phyloP scores from a whole-genome alignment of 805 yeast genomes.

The Metschnikowia hibisci region DNA sequence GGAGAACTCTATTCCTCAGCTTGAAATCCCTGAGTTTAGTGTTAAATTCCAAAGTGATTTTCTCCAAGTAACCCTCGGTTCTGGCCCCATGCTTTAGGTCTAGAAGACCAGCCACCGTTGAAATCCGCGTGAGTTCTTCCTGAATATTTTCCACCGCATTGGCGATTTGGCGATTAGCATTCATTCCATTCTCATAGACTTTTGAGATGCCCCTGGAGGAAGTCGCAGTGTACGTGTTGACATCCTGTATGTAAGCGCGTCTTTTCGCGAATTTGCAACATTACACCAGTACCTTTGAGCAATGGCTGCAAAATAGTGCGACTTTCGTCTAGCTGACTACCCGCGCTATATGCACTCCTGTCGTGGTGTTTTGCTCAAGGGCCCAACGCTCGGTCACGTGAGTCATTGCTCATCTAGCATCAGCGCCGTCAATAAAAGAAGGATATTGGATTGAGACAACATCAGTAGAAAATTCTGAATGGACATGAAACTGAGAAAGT shows the following conservation, averaged over 20 bases:
- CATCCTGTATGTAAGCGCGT: slow-evolving; percentile 2
- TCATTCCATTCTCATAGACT: slow-evolving; percentile 9
- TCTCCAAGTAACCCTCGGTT: slow-evolving; percentile 8
- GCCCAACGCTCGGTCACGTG: neutral
- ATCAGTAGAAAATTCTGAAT: too few species aligned
- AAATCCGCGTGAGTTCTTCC: slow-evolving; percentile 13
- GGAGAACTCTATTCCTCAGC: slow-evolving; percentile 8
- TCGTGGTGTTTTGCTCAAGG: too few species aligned
- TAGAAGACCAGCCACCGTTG: slow-evolving; percentile 10
- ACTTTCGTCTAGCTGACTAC: neutral
- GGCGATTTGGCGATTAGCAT: slow-evolving; percentile 12
- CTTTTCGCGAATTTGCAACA: slow-evolving; percentile 5
- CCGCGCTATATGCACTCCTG: neutral
- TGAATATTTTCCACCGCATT: slow-evolving; percentile 16
- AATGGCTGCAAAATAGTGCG: slow-evolving; percentile 7
- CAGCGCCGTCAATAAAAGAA: neutral
- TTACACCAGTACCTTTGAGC: neutral
- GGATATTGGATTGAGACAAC: too few species aligned
- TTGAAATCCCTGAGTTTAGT: slow-evolving; percentile 13
- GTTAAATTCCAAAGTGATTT: slow-evolving; percentile 16
- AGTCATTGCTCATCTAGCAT: neutral
- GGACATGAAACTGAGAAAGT: neutral
- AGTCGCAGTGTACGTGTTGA: neutral
- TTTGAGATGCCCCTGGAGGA: neutral
- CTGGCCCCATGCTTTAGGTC: slow-evolving; percentile 3